Evolutionary conservation across 805 yeast genomes (phyloP), one percentile per base, ranked within the genome.

Genomic region (Pichia paraexigua): DNA sequence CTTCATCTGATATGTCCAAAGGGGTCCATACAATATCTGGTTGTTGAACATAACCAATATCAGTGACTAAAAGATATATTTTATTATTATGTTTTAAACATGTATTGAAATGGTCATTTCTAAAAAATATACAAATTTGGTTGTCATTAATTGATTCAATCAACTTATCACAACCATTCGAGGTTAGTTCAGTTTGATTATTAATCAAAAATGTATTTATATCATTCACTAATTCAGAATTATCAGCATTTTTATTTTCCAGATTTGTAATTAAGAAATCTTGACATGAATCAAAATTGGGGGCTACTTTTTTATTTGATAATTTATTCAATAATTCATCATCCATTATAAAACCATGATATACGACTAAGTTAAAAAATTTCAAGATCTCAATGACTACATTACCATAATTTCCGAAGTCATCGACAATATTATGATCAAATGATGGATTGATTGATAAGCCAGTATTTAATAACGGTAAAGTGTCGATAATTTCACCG

Each of bases 31-130:
- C 87, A 20, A 85, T 76, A n/a, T 75, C 69, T 1, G 64, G 60
- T 37, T 56, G 56, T 41, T 73, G 71, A 2, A 50, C 57, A 60
- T 80, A 85, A 3, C 94, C 89, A 17, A 74, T 70, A 62, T 94
- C 97, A 1, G 94, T 87, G 3, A 87, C 83, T 27, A 92, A 71
- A 6, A 79, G 66, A 61, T 78, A 89, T 32, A 92, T 70, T 28
- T 72, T 72, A 41, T 67, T 68, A 18, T 64, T 66, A 58, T 73
- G 77, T 12, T 91, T 63, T 5, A 51, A 22, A 30, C 55, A 53
- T 0, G 97, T 88, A 56, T 78, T 78, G 67, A 87, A 92, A 65
- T 90, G 97, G 65, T 94, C 91, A 66, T 94, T 92, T 61, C 97
- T 76, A 71, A 91, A 94, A 55, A 92, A 77, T 0, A 92, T 80